Base-by-base conservation (phyloP, 108 stramenopile genomes). In the Nitzschia palea region DNA sequence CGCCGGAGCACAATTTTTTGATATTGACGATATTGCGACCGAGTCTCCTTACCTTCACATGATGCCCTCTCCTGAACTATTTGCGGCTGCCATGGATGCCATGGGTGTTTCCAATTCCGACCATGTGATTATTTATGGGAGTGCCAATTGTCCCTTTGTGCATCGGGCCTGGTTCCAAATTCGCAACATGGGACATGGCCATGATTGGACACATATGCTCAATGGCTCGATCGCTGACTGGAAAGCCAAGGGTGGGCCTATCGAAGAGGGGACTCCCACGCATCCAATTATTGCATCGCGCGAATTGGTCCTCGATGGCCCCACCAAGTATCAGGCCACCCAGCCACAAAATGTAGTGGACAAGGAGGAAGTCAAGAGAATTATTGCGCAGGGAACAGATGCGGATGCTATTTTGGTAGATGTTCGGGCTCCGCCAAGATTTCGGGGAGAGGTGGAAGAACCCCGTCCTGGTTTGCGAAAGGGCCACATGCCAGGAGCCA, bases 401-500 rank as follows among this genome's bases (percentile, higher is more conserved):
- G 35, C 75, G 6, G 65, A 75, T 26, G 47, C 66, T 20, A 61
- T 82, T 10, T 67, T 93, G 43, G 75, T 93, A 1, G 91, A 93
- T 73, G 88, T 79, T 10, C 74, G 91, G 48, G 71, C 86, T n/a
- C 52, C 77, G 8, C 81, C 70, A 17, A 77, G 86, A n/a, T 83
- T 83, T 45, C 35, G 29, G 5, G 86, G 68, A 14, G 23, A 43
- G 27, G 86, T 71, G n/a, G 71, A 76, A 33, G 86, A 86, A 42
- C 86, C 86, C 10, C 62, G 86, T 55, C 77, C 73, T 2, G 80
- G 80, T 61, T 62, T 86, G 62, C 40, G 78, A 52, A 54, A 71
- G 25, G 91, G 91, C 2, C 86, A 85, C 58, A 93, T 93, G 83
- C 91, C 91, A 32, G 83, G 84, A 12, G 80, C 86, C 10, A 65